These are phyloP conservation scores for Rhizophlyctis rosea DNA, from an alignment of 192 early-diverging fungal species.

Conservation along the genomic window DNA sequence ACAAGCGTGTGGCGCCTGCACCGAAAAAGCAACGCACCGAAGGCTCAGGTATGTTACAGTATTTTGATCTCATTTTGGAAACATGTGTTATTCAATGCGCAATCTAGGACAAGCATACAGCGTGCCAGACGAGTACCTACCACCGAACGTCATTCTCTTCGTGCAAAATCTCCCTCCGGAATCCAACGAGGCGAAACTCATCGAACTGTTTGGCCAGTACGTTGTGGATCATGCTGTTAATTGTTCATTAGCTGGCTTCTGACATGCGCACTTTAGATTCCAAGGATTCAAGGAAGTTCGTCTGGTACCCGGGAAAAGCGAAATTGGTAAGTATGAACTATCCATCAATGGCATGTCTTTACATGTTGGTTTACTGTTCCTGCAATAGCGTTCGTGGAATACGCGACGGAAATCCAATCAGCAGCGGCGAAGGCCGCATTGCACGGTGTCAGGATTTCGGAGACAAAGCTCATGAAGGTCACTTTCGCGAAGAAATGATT, in stretches of 20 bases:
- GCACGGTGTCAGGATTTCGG: constrained; percentile 59
- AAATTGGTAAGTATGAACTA: constrained; percentile 52
- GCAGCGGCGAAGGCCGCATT: constrained; percentile 74
- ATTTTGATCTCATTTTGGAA: no score
- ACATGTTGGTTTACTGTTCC: neutral
- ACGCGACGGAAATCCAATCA: constrained; percentile 79
- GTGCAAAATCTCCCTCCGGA: constrained; percentile 81
- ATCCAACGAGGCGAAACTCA: constrained; percentile 60
- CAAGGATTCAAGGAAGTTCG: constrained; percentile 96
- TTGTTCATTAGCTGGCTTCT: constrained; percentile 20
- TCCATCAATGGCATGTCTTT: neutral
- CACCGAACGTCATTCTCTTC: constrained; percentile 93
- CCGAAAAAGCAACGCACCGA: no score
- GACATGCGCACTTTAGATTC: constrained; percentile 32
- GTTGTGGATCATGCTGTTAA: constrained; percentile 21
- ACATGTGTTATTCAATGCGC: no score
- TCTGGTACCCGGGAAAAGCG: constrained; percentile 83
- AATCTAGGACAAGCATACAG: no score
- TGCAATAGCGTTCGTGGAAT: constrained; percentile 91
- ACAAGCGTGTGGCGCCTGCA: no score
- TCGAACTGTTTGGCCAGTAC: constrained; percentile 73
- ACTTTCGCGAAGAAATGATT: constrained; percentile 77
- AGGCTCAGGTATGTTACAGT: no score
- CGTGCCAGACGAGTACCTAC: constrained; percentile 68
- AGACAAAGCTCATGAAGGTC: constrained; percentile 74